Evolutionary conservation across 208 protist species (phyloP).

Genomic region (Crithidia expoeki): DNA sequence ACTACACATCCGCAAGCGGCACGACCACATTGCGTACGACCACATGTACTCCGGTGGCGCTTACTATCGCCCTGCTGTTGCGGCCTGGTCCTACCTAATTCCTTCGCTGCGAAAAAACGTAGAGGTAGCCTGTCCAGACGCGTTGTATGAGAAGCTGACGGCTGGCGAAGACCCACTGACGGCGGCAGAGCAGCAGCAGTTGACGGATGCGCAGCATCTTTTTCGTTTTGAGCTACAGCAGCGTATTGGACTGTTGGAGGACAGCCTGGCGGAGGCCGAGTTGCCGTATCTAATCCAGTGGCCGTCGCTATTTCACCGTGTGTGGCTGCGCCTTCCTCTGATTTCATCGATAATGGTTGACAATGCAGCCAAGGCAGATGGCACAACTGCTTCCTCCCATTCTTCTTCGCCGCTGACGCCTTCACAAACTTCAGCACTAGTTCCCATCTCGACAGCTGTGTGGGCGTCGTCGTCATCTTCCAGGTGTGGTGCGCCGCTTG

Average conservation of each 20-base stretch:
- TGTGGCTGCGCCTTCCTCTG: slow-evolving; percentile 61
- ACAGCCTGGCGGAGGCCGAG: slow-evolving; percentile 70
- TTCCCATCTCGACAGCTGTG: not conserved
- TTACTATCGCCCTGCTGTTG: slow-evolving; percentile 35
- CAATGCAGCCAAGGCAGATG: not conserved
- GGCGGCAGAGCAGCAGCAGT: slow-evolving; percentile 20
- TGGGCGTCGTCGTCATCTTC: slow-evolving; percentile 18
- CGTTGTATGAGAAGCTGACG: slow-evolving; percentile 41
- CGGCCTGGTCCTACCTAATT: slow-evolving; percentile 71
- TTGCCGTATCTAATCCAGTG: slow-evolving; percentile 61
- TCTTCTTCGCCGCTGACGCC: not conserved
- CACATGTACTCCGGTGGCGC: slow-evolving; percentile 30
- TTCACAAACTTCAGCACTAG: not conserved
- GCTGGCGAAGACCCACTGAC: slow-evolving; percentile 25
- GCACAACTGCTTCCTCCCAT: not conserved
- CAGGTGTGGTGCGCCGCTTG: not conserved
- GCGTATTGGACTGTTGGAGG: slow-evolving; percentile 76
- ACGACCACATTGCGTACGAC: slow-evolving; percentile 39
- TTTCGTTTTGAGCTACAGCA: slow-evolving; percentile 80
- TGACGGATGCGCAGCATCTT: slow-evolving; percentile 45
- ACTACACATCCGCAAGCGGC: slow-evolving; percentile 63
- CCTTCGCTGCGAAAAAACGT: slow-evolving; percentile 51
- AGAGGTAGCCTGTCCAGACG: slow-evolving; percentile 26
- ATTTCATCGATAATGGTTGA: not conserved
- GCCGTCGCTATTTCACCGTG: slow-evolving; percentile 58